Evolutionary conservation across 805 yeast species (phyloP).

Genomic region (Candida loeiensis): DNA sequence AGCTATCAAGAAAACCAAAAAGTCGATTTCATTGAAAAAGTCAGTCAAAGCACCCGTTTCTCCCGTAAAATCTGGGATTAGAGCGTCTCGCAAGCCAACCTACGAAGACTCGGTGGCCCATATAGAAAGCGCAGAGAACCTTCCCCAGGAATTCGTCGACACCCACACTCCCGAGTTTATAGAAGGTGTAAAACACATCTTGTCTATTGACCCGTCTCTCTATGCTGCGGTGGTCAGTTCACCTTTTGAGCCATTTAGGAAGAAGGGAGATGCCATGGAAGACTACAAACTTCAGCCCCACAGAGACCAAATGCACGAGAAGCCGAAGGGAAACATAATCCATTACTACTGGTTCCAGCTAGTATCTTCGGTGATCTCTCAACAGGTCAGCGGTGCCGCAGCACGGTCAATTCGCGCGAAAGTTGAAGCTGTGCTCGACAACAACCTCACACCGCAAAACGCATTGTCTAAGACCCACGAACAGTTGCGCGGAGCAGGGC

Average conservation of each 20-base stretch:
- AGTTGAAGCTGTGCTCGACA: slow-evolving; percentile 35
- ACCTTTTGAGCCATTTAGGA: slow-evolving; percentile 24
- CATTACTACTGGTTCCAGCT: slow-evolving; percentile 35
- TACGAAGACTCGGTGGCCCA: slow-evolving; percentile 12
- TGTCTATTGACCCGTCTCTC: slow-evolving; percentile 31
- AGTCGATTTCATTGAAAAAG: neutral
- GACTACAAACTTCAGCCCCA: too few species aligned
- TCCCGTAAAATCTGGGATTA: neutral
- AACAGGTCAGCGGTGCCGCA: slow-evolving; percentile 79
- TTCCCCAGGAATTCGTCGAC: slow-evolving; percentile 27
- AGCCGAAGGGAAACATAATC: slow-evolving; percentile 15
- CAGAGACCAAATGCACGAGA: slow-evolving; percentile 2
- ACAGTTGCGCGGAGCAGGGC: slow-evolving; percentile 58
- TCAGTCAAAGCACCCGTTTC: neutral
- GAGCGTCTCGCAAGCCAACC: slow-evolving; percentile 1
- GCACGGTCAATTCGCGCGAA: slow-evolving; percentile 60
- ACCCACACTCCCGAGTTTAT: slow-evolving; percentile 34
- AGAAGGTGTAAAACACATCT: slow-evolving; percentile 27
- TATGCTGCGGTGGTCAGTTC: slow-evolving; percentile 30
- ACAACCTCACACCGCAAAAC: slow-evolving; percentile 50
- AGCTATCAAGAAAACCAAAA: slow-evolving; percentile 6
- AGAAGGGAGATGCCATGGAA: too few species aligned
- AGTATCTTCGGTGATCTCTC: slow-evolving; percentile 51
- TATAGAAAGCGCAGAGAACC: slow-evolving; percentile 8
- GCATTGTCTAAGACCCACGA: slow-evolving; percentile 43